These are phyloP conservation scores for Penicillium goetzii DNA, from an alignment of 495 filamentous ascomycete species.

Conservation along the genomic window DNA sequence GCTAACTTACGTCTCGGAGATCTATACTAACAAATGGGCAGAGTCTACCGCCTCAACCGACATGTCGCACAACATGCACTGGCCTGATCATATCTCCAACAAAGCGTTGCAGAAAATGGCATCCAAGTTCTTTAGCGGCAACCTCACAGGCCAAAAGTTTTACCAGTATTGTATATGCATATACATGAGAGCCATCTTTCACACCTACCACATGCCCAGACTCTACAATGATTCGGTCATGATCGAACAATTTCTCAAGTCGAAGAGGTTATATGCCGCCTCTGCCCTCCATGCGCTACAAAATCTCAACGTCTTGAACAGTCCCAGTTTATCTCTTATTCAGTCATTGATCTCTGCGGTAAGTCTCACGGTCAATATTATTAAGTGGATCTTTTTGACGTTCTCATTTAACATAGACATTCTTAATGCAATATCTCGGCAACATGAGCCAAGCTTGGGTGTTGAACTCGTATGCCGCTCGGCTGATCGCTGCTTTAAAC, in stretches of 20 bases:
- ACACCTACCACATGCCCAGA: conserved; percentile 26
- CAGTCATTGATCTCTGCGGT: conserved; percentile 37
- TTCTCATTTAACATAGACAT: conserved; percentile 20
- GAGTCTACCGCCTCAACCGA: conserved; percentile 13
- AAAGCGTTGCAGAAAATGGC: conserved; percentile 30
- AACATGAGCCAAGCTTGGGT: conserved; percentile 35
- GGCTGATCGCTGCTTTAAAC: conserved; percentile 29
- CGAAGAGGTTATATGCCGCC: conserved; percentile 26
- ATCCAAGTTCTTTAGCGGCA: conserved; percentile 15
- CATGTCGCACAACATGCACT: conserved; percentile 17
- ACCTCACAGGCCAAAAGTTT: conserved; percentile 20
- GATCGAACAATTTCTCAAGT: conserved; percentile 26
- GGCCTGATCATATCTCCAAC: conserved; percentile 40
- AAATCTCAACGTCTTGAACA: conserved; percentile 29
- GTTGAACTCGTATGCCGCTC: conserved; percentile 35
- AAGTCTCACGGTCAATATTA: conserved; percentile 8
- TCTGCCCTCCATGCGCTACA: conserved; percentile 24
- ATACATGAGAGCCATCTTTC: conserved; percentile 34
- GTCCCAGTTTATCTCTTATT: conserved; percentile 28
- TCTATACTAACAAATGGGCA: conserved; percentile 14
- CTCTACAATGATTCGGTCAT: conserved; percentile 21
- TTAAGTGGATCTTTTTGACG: background rate
- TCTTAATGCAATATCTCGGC: conserved; percentile 35
- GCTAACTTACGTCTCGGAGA: background rate
- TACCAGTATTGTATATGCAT: conserved; percentile 38